Conservation (phyloP, 2,329 filamentous ascomycete species). For the Monilinia laxa region DNA sequence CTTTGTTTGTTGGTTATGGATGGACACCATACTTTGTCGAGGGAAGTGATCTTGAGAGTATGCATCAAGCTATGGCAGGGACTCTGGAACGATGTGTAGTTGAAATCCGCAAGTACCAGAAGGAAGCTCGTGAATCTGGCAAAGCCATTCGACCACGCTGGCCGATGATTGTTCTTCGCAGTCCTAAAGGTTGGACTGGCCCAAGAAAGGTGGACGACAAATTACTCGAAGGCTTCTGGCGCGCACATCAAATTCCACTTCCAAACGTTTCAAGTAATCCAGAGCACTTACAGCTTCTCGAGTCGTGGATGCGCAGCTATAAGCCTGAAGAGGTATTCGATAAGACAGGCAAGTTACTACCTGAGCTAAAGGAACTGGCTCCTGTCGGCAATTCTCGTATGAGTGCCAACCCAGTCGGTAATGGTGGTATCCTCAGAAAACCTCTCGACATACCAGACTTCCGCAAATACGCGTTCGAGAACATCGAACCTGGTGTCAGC, state of each 20-base stretch:
- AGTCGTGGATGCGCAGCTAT: slow-evolving; percentile 76
- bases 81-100: slow-evolving; percentile 71
- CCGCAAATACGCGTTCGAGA: slow-evolving; percentile 61
- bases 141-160: slow-evolving; percentile 69
- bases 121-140: slow-evolving; percentile 67
- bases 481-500: slow-evolving; percentile 59
- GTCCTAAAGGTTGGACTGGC: slow-evolving; percentile 77
- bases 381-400: slow-evolving; percentile 67
- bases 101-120: slow-evolving; percentile 68
- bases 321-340: slow-evolving; percentile 71
- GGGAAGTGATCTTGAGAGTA: slow-evolving; percentile 68
- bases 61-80: slow-evolving; percentile 80
- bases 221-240: slow-evolving; percentile 74
- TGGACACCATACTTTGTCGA: slow-evolving; percentile 81
- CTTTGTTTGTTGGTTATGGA: slow-evolving; percentile 71
- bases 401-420: slow-evolving; percentile 74
- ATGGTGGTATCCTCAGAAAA: slow-evolving; percentile 66
- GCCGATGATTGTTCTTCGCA: slow-evolving; percentile 78
- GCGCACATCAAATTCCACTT: slow-evolving; percentile 75
- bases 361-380: slow-evolving; percentile 62
- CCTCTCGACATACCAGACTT: slow-evolving; percentile 71
- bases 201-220: slow-evolving; percentile 70
- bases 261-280: slow-evolving; percentile 66
- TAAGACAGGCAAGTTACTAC: slow-evolving; percentile 60
- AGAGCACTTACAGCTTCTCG: slow-evolving; percentile 64